Percentiles rank a stretch among this genome's conserved stretches.
Evolutionary conservation across 352 stramenopile genomes (phyloP).

Genomic region (Globisporangium viniferum): DNA sequence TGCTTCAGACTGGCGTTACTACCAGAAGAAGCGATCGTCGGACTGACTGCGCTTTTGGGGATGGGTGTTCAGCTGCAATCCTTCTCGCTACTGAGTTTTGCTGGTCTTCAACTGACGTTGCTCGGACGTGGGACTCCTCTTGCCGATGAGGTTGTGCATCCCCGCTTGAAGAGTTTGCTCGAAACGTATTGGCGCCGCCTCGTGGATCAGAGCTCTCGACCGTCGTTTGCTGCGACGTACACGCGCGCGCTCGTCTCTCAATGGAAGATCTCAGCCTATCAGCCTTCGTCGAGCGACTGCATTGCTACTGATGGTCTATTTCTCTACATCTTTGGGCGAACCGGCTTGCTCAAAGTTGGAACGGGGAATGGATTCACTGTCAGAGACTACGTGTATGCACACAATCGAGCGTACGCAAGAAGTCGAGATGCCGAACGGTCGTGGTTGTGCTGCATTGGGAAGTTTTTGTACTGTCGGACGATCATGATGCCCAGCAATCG

Average conservation of each 20-base stretch:
- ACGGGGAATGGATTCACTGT: slow-evolving; percentile 62
- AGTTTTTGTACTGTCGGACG: slow-evolving; percentile 67
- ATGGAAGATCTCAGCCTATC: slow-evolving; percentile 66
- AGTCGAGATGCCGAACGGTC: slow-evolving; percentile 63
- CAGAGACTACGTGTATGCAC: slow-evolving; percentile 67
- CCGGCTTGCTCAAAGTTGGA: slow-evolving; percentile 65
- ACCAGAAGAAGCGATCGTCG: slow-evolving; percentile 28
- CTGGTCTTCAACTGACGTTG: slow-evolving; percentile 30
- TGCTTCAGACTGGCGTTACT: slow-evolving; percentile 4
- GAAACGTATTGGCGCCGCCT: slow-evolving; percentile 29
- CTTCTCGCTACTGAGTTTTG: slow-evolving; percentile 48
- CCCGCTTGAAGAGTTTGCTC: slow-evolving; percentile 26
- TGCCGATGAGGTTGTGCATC: slow-evolving; percentile 6
- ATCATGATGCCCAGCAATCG: slow-evolving; percentile 63
- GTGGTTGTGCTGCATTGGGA: slow-evolving; percentile 71
- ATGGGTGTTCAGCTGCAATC: slow-evolving; percentile 65
- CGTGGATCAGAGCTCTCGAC: slow-evolving; percentile 20
- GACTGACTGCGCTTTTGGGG: slow-evolving; percentile 37
- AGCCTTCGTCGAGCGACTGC: slow-evolving; percentile 61
- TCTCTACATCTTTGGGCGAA: slow-evolving; percentile 65
- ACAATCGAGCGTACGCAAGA: slow-evolving; percentile 56
- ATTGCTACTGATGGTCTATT: slow-evolving; percentile 69
- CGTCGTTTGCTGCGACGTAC: slow-evolving; percentile 45
- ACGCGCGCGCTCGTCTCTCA: slow-evolving; percentile 52
- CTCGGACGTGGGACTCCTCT: slow-evolving; percentile 24